Percentiles rank a stretch among this genome's conserved stretches.
Evolutionary conservation across 441 rosid genomes (phyloP).

Genomic region (Gossypium lobatum): DNA sequence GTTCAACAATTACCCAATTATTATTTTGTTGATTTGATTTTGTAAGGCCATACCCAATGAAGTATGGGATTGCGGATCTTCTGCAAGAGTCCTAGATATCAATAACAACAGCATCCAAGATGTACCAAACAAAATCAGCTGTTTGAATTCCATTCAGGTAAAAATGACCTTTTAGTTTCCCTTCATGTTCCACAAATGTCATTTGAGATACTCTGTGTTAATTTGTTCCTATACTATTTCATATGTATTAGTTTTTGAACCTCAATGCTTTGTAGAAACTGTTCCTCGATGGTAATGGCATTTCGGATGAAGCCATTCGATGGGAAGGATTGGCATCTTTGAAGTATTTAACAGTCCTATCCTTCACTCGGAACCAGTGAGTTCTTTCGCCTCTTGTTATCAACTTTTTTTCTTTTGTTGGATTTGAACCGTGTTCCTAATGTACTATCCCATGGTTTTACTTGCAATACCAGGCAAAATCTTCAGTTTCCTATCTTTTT

Average conservation of each 20-base stretch:
- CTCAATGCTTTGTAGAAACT: slow-evolving; percentile 45
- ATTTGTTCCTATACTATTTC: neutral
- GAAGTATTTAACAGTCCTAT: slow-evolving; percentile 22
- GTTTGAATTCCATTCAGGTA: slow-evolving; percentile 54
- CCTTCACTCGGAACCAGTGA: slow-evolving; percentile 50
- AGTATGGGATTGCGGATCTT: slow-evolving; percentile 63
- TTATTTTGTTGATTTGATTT: slow-evolving; percentile 19
- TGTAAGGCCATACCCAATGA: slow-evolving; percentile 72
- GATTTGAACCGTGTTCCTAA: neutral
- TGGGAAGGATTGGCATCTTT: slow-evolving; percentile 63
- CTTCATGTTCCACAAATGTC: slow-evolving; percentile 7
- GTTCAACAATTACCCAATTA: neutral
- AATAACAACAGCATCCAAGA: slow-evolving; percentile 51
- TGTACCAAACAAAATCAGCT: slow-evolving; percentile 46
- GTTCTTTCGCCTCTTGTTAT: slow-evolving; percentile 13
- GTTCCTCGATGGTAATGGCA: slow-evolving; percentile 52
- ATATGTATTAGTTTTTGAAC: slow-evolving; percentile 1
- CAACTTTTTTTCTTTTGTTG: neutral
- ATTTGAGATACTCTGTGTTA: slow-evolving; percentile 7
- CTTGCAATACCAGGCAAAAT: neutral
- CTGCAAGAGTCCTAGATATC: slow-evolving; percentile 55
- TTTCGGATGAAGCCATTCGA: slow-evolving; percentile 52
- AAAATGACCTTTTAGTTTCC: neutral
- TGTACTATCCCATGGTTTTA: neutral
- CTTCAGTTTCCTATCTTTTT: neutral